A percentile compares a stretch with the other conserved stretches of the same genome.
Evolutionary conservation across 306 rosid genomes (phyloP).

Genomic region (Vigna trinervia): DNA sequence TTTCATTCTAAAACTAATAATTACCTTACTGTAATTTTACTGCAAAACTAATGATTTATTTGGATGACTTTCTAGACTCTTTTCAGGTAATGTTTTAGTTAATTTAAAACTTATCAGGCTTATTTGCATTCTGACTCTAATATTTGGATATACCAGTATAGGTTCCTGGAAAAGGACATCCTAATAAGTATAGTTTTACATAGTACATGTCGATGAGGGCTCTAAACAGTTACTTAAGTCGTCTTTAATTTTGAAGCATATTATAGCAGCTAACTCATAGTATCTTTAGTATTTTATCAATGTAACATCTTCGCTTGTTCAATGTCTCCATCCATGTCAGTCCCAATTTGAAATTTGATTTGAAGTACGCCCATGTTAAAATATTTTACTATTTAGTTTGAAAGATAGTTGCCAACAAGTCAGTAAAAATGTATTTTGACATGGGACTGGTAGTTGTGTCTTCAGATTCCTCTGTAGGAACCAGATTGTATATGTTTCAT

Average conservation of each 20-base stretch:
- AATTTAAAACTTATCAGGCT: neutral
- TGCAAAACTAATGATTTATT: too few species aligned
- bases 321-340: constrained; percentile 3
- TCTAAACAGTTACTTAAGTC: neutral
- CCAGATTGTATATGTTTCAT: constrained; percentile 6
- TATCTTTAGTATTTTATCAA: neutral
- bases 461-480: constrained; percentile 27
- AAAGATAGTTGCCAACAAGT: constrained; percentile 6
- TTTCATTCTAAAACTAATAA: too few species aligned
- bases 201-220: constrained; percentile 3
- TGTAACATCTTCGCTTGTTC: neutral
- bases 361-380: neutral
- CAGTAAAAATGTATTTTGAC: constrained; percentile 8
- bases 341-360: constrained; percentile 29
- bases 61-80: too few species aligned
- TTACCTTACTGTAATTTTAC: too few species aligned
- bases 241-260: neutral
- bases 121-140: neutral
- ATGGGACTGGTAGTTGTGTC: constrained; percentile 29
- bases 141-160: neutral
- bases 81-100: too few species aligned
- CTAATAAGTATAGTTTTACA: neutral
- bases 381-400: constrained; percentile 20
- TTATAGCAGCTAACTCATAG: constrained; percentile 13
- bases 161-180: neutral